phyloP scores from a whole-genome alignment of 2,329 filamentous ascomycete species.

The Fonsecaea pedrosoi region DNA sequence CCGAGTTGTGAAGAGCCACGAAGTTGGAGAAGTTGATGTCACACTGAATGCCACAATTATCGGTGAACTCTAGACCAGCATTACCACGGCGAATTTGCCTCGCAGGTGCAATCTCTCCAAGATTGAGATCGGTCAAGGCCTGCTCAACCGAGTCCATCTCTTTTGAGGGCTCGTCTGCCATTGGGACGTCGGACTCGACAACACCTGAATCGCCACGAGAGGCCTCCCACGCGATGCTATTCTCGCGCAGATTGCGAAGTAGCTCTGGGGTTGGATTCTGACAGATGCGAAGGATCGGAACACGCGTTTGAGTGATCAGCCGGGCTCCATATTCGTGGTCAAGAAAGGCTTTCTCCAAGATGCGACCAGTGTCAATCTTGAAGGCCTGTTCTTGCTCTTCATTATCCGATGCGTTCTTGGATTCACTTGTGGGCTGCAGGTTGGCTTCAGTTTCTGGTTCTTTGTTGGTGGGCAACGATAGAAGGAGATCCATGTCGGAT shows the following conservation, averaged over 20 bases:
- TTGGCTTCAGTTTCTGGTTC: not conserved
- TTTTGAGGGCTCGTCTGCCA: constrained; percentile 17
- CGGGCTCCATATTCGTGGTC: constrained; percentile 76
- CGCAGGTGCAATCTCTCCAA: constrained; percentile 33
- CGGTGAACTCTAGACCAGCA: constrained; percentile 77
- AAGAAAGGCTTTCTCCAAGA: constrained; percentile 77
- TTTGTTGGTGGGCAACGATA: constrained; percentile 65
- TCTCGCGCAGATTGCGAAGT: constrained; percentile 65
- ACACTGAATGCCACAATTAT: constrained; percentile 79
- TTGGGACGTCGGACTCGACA: not conserved
- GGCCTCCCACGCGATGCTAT: constrained; percentile 53
- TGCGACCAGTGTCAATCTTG: constrained; percentile 58
- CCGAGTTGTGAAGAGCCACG: constrained; percentile 82
- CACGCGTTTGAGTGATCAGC: constrained; percentile 76
- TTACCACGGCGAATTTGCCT: constrained; percentile 55
- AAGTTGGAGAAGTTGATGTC: constrained; percentile 92
- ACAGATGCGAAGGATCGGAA: constrained; percentile 88
- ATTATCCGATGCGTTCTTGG: not conserved
- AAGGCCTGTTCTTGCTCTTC: constrained; percentile 25
- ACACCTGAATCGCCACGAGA: constrained; percentile 9
- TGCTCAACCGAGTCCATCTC: constrained; percentile 22
- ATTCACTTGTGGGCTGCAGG: not conserved
- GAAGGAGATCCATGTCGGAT: constrained; percentile 89
- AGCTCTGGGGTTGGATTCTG: constrained; percentile 70
- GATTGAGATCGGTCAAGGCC: constrained; percentile 23